Evolutionary conservation across 2,329 filamentous ascomycete species (phyloP).

Genomic region (Diaporthe citri): DNA sequence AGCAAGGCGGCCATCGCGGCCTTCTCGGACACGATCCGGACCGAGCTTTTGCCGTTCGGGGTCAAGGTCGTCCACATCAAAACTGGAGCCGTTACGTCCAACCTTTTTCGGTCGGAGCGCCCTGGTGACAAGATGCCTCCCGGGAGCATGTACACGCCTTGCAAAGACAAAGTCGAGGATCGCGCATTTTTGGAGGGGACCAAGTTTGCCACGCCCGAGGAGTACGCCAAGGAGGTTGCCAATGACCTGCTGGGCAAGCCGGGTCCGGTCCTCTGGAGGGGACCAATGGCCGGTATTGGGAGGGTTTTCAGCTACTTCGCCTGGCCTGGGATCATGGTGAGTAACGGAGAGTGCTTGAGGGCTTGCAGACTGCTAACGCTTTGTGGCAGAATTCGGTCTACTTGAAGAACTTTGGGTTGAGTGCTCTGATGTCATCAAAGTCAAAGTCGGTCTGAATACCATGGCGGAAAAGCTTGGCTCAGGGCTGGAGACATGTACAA

Average conservation of each 20-base stretch:
- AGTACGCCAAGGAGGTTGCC: constrained; percentile 8
- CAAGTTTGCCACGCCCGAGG: constrained; percentile 19
- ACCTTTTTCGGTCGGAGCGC: constrained; percentile 44
- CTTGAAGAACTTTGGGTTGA: not conserved
- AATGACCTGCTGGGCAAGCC: constrained; percentile 11
- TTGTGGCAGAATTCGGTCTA: not conserved
- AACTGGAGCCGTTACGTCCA: constrained; percentile 50
- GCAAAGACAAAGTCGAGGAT: not conserved
- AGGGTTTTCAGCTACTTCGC: not conserved
- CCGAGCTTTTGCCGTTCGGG: constrained; percentile 54
- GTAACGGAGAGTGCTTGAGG: not conserved
- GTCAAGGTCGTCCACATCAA: constrained; percentile 51
- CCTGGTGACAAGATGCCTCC: constrained; percentile 14
- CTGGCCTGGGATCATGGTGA: constrained; percentile 2
- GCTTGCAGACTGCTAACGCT: not conserved
- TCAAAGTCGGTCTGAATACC: not conserved
- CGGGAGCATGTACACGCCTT: constrained; percentile 1
- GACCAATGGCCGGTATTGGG: not conserved
- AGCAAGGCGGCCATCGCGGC: constrained; percentile 57
- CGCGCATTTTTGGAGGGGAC: not conserved
- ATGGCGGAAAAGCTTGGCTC: too few species aligned
- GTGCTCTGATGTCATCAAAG: not conserved
- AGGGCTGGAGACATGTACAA: not conserved
- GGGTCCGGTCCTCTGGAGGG: not conserved
- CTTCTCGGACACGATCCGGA: constrained; percentile 54